These are phyloP conservation scores for Aspergillus cavernicola DNA, from an alignment of 495 filamentous ascomycete species.

Conservation along the genomic window DNA sequence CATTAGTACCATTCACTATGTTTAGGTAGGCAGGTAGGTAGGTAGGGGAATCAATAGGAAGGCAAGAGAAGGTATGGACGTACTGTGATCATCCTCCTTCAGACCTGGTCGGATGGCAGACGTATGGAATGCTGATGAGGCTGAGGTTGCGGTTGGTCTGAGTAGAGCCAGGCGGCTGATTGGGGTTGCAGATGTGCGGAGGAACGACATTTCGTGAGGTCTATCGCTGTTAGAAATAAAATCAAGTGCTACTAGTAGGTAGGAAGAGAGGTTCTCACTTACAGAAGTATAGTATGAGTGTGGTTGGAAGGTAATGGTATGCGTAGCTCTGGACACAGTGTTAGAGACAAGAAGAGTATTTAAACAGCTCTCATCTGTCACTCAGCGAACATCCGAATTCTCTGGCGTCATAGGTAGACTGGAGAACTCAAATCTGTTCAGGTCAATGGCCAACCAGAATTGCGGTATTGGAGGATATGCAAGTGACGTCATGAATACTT, in stretches of 20 bases:
- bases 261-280: neutral
- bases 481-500: constrained; percentile 10
- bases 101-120: constrained; percentile 23
- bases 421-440: too few relatives aligned
- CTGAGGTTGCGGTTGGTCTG: neutral
- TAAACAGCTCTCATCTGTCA: neutral
- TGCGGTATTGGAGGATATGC: constrained; percentile 7
- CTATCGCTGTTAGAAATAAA: too few relatives aligned
- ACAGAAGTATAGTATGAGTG: too few relatives aligned
- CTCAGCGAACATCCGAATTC: too few relatives aligned
- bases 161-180: neutral
- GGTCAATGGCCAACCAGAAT: neutral
- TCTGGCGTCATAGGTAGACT: too few relatives aligned
- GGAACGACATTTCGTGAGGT: neutral
- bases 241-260: too few relatives aligned
- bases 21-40: too few relatives aligned
- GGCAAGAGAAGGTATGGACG: constrained; percentile 4
- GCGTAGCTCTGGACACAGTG: too few relatives aligned
- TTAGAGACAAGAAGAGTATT: too few relatives aligned
- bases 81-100: constrained; percentile 35
- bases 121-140: constrained; percentile 25
- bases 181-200: constrained; percentile 3
- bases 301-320: too few relatives aligned
- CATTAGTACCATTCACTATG: too few relatives aligned
- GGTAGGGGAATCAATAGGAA: too few relatives aligned